Evolutionary conservation across 148 eudicot species (phyloP).

Genomic region (Rhododendron molle): DNA sequence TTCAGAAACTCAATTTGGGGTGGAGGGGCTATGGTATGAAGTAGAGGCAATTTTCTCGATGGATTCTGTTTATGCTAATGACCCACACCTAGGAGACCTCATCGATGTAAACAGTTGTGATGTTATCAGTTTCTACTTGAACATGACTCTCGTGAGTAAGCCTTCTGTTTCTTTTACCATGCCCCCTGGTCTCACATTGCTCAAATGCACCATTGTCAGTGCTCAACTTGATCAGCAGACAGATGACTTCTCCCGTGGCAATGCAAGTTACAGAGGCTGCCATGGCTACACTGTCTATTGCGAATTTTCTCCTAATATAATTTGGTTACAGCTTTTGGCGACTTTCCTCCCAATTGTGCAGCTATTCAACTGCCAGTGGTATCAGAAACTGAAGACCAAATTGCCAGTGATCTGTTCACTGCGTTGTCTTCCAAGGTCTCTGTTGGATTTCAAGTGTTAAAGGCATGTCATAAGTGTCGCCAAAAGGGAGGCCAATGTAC

Average conservation of each 20-base stretch:
- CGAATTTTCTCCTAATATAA: background rate
- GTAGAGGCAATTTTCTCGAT: background rate
- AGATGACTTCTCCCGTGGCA: background rate
- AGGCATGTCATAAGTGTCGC: background rate
- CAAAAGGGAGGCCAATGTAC: background rate
- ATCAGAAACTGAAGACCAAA: too few species aligned
- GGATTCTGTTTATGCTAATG: background rate
- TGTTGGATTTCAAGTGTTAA: background rate
- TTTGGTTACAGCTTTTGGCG: background rate
- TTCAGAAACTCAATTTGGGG: conserved; percentile 16
- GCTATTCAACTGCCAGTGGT: conserved; percentile 12
- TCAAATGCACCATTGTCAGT: conserved; percentile 14
- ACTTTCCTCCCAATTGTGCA: conserved; percentile 2
- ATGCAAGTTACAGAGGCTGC: background rate
- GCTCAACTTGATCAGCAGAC: background rate
- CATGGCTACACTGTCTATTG: conserved; percentile 1
- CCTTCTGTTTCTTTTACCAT: conserved; percentile 8
- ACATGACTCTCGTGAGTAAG: conserved; percentile 1
- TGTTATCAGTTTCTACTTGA: background rate
- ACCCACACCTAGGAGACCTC: background rate
- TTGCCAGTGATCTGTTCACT: conserved; percentile 7
- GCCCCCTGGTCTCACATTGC: conserved; percentile 14
- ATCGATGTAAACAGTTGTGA: background rate
- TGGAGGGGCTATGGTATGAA: conserved; percentile 7
- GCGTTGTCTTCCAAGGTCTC: background rate